Evolutionary conservation across 2,329 filamentous ascomycete species (phyloP).

Genomic region (Akanthomyces lecanii): DNA sequence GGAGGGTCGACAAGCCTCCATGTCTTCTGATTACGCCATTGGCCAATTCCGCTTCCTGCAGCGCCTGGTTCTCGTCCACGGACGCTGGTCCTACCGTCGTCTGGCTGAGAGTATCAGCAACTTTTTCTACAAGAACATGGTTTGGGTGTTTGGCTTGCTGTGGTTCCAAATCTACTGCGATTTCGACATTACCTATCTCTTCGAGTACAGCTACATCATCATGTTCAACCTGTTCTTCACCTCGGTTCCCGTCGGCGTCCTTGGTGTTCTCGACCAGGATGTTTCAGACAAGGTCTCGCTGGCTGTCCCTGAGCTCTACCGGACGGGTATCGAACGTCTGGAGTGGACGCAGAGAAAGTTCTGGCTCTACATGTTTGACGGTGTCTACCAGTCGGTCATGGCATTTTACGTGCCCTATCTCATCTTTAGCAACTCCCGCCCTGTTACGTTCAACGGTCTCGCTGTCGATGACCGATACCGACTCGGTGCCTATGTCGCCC

Average conservation of each 20-base stretch:
- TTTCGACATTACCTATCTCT: conserved; percentile 94
- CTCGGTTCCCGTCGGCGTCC: conserved; percentile 87
- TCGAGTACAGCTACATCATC: conserved; percentile 96
- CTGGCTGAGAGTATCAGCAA: conserved; percentile 92
- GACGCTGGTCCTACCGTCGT: conserved; percentile 92
- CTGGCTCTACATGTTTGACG: conserved; percentile 94
- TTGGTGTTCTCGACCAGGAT: conserved; percentile 96
- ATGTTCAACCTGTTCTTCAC: conserved; percentile 97
- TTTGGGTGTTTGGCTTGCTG: conserved; percentile 95
- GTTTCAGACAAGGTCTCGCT: conserved; percentile 91
- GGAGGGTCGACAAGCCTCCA: conserved; percentile 86
- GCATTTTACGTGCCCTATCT: conserved; percentile 91
- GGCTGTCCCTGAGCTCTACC: conserved; percentile 91
- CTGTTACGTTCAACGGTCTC: conserved; percentile 67
- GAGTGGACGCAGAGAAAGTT: conserved; percentile 98
- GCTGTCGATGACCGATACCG: conserved; percentile 75
- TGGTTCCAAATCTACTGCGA: conserved; percentile 97
- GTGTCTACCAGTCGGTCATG: conserved; percentile 89
- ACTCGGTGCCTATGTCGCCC: conserved; percentile 83
- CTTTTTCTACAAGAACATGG: conserved; percentile 99
- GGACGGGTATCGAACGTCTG: conserved; percentile 87
- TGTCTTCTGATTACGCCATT: conserved; percentile 95
- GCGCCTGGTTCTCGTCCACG: conserved; percentile 81
- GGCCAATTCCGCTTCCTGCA: conserved; percentile 89
- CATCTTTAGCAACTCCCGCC: conserved; percentile 64